These are phyloP conservation scores for Vicia villosa DNA, from an alignment of 306 rosid genomes.

Conservation along the genomic window DNA sequence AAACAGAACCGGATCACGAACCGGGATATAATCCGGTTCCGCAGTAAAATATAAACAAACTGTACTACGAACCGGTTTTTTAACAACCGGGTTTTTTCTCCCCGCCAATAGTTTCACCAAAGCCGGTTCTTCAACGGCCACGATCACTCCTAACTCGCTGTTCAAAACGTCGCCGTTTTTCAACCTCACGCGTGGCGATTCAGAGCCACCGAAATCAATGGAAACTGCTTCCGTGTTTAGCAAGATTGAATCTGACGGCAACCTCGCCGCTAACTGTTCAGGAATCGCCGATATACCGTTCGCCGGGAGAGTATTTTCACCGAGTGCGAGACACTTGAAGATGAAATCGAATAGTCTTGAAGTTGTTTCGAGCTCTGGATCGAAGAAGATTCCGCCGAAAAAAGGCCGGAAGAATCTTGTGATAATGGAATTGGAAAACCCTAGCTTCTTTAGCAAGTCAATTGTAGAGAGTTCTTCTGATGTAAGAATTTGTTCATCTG, in stretches of 20 bases:
- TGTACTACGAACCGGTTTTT: constrained; percentile 70
- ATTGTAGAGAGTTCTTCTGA: constrained; percentile 60
- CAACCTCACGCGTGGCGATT: constrained; percentile 52
- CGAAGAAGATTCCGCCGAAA: constrained; percentile 88
- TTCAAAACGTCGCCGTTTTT: constrained; percentile 60
- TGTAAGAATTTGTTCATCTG: constrained; percentile 55
- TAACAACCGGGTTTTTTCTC: constrained; percentile 33
- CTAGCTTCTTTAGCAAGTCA: constrained; percentile 49
- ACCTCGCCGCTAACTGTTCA: constrained; percentile 58
- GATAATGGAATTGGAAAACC: constrained; percentile 74
- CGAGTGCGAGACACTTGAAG: constrained; percentile 90
- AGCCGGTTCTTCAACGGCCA: constrained; percentile 77
- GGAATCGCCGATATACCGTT: constrained; percentile 78
- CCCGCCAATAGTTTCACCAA: constrained; percentile 49
- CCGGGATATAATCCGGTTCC: constrained; percentile 51
- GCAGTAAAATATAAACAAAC: constrained; percentile 66
- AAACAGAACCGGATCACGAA: constrained; percentile 57
- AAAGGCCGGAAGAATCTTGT: constrained; percentile 72
- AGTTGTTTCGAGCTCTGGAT: constrained; percentile 59
- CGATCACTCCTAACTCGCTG: constrained; percentile 70
- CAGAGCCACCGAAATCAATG: constrained; percentile 38
- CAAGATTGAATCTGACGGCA: constrained; percentile 57
- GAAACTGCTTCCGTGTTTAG: constrained; percentile 59
- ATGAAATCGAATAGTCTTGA: constrained; percentile 79
- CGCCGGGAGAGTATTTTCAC: constrained; percentile 85